These are phyloP conservation scores for Persicaria tinctoria DNA, from an alignment of 148 eudicot genomes.

Conservation along the genomic window DNA sequence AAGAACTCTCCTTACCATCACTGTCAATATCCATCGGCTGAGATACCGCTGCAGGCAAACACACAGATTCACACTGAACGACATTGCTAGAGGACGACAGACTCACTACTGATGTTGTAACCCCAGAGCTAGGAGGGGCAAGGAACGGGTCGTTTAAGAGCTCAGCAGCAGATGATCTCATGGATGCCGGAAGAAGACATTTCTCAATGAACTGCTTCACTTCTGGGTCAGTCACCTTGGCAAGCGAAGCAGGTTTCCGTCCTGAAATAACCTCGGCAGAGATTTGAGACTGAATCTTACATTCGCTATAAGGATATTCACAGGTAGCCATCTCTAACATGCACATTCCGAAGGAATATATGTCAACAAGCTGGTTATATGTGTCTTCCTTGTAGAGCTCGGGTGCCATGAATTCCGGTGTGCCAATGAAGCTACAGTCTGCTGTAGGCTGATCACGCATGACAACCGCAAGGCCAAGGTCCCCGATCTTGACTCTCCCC, in stretches of 20 bases:
- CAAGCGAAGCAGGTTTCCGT: slow-evolving; percentile 38
- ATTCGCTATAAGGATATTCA: slow-evolving; percentile 75
- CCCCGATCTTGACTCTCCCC: slow-evolving; percentile 82
- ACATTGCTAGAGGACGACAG: too few species aligned
- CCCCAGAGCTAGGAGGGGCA: not conserved
- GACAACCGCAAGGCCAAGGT: slow-evolving; percentile 70
- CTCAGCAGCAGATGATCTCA: slow-evolving; percentile 39
- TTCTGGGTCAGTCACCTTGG: slow-evolving; percentile 30
- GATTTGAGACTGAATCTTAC: slow-evolving; percentile 47
- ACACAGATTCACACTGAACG: slow-evolving; percentile 13
- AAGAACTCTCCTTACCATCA: slow-evolving; percentile 16
- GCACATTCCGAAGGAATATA: slow-evolving; percentile 89
- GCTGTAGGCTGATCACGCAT: slow-evolving; percentile 52
- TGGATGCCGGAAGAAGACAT: slow-evolving; percentile 30
- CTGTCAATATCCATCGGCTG: slow-evolving; percentile 47
- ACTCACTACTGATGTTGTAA: not conserved
- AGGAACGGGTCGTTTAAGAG: slow-evolving; percentile 45
- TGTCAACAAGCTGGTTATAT: slow-evolving; percentile 68
- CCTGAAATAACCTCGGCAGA: slow-evolving; percentile 63
- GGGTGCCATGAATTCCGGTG: too few species aligned
- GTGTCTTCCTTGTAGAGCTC: slow-evolving; percentile 40
- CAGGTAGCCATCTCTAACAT: slow-evolving; percentile 67
- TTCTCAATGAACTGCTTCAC: slow-evolving; percentile 41
- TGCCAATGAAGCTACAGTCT: slow-evolving; percentile 77
- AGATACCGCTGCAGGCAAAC: slow-evolving; percentile 20